phyloP scores from a whole-genome alignment of 371 early-diverging fungal species.

The Batkoa obscura region DNA sequence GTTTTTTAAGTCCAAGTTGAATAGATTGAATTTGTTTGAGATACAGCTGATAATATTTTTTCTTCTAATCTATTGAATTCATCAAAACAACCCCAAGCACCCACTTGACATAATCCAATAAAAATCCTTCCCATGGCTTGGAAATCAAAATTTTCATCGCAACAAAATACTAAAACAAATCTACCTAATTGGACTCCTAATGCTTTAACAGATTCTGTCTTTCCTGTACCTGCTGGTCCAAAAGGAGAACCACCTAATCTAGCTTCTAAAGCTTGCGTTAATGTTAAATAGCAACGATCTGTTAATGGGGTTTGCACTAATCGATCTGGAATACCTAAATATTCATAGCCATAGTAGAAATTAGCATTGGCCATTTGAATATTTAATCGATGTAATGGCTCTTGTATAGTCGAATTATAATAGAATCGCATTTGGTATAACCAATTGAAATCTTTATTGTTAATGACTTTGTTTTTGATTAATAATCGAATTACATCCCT shows the following conservation, averaged over 20 bases:
- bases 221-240: conserved; percentile 87
- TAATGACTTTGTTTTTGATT: conserved; percentile 25
- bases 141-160: conserved; percentile 98
- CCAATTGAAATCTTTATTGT: conserved; percentile 79
- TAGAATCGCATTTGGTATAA: conserved; percentile 95
- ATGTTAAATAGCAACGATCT: conserved; percentile 90
- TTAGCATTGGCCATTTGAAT: conserved; percentile 87
- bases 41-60: conserved; percentile 92
- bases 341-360: conserved; percentile 93
- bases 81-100: conserved; percentile 99
- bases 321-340: conserved; percentile 88
- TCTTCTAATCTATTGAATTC: conserved; percentile 98
- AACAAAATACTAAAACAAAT: conserved; percentile 97
- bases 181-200: conserved; percentile 89
- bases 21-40: conserved; percentile 97
- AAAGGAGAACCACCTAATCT: conserved; percentile 93
- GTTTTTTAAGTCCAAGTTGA: conserved; percentile 77
- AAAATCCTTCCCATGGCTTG: conserved; percentile 99
- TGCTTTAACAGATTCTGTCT: conserved; percentile 97
- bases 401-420: conserved; percentile 34
- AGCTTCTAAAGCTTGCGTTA: conserved; percentile 88
- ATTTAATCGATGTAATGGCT: conserved; percentile 49
- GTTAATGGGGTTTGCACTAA: conserved; percentile 96
- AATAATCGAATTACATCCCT: conserved; percentile 78
- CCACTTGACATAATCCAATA: conserved; percentile 91